Base-by-base conservation (phyloP, 768 basidiomycete species). In the Mycena leptocephala region DNA sequence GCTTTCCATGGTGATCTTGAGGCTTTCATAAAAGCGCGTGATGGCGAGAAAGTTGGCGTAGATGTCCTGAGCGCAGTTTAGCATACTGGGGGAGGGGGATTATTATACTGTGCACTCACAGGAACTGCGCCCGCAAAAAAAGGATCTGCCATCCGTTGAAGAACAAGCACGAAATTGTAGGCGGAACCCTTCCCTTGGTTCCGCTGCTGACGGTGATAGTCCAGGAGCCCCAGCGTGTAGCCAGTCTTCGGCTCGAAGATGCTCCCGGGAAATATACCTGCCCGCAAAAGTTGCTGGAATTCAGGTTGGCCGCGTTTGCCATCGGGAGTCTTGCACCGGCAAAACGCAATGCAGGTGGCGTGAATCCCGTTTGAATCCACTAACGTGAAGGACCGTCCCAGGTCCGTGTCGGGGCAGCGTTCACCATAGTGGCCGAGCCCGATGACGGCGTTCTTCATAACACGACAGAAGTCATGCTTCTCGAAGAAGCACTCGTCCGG, bases 281-380 rank as follows among this genome's bases (percentile, higher is more conserved):
- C 74, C 10, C 33, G 48, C 33, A 76, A 30, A 2, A 71, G 69
- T 53, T 76, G 74, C 56, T 76, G n/a, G 62, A 70, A 70, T 10
- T 66, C 33, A 3, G 69, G 39, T 32, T 55, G n/a, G n/a, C n/a
- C n/a, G n/a, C n/a, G 18, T 43, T 41, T 14, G 1, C 58, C 67
- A 33, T 66, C 69, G 28, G n/a, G n/a, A n/a, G 32, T 51, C 20
- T 26, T 5, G 56, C 76, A 76, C 14, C 56, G 37, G 39, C 76
- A 76, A 59, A 76, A 76, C 5, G 58, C 32, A 4, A 76, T 56
- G 1, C 56, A 65, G 56, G 71, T 76, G 63, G 76, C 70, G 64
- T 76, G 76, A 32, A 76, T 76, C 2, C 76, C 76, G 28, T 76
- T 76, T 3, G 16, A 18, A 11, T 76, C 76, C n/a, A 73, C 71